These are phyloP conservation scores for Falciphora oryzae DNA, from an alignment of 2,329 filamentous ascomycete species.

Conservation along the genomic window DNA sequence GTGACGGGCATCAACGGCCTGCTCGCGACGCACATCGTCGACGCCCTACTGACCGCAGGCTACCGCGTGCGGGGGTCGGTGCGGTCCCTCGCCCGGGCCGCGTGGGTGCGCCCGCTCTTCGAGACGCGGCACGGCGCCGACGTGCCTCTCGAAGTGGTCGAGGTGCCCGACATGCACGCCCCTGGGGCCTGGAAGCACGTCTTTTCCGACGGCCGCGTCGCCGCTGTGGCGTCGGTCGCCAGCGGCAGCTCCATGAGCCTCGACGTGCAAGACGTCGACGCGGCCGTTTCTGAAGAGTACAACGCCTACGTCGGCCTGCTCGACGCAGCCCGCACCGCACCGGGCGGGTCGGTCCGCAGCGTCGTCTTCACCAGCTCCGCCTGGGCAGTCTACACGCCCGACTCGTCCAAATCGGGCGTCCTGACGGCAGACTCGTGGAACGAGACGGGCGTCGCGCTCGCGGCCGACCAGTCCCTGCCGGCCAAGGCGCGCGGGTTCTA, in stretches of 20 bases:
- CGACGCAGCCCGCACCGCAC: constrained; percentile 19
- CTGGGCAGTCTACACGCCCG: constrained; percentile 27
- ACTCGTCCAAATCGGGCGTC: constrained; percentile 16
- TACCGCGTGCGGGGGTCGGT: constrained; percentile 36
- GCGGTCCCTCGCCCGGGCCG: constrained; percentile 22
- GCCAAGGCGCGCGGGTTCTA: constrained; percentile 17
- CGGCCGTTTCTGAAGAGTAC: constrained; percentile 17
- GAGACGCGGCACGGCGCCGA: constrained; percentile 19
- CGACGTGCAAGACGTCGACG: constrained; percentile 17
- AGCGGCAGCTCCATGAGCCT: constrained; percentile 15
- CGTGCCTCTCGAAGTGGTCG: constrained; percentile 17
- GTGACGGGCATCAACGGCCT: constrained; percentile 38
- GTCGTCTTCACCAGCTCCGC: constrained; percentile 26
- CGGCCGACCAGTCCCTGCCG: constrained; percentile 13
- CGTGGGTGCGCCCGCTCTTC: constrained; percentile 22
- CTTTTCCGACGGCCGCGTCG: constrained; percentile 12
- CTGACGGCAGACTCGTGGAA: constrained; percentile 25
- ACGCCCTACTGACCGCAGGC: constrained; percentile 28
- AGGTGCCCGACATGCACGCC: constrained; percentile 23
- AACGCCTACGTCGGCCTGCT: constrained; percentile 18
- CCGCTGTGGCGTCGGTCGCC: constrained; percentile 24
- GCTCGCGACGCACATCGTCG: constrained; percentile 33
- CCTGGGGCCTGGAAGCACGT: constrained; percentile 20
- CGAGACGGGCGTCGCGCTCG: constrained; percentile 22
- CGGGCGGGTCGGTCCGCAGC: constrained; percentile 18